A percentile compares a stretch with the other conserved stretches of the same genome.
phyloP scores from a whole-genome alignment of 2,329 filamentous ascomycete genomes.

The Chaetomium sp. region DNA sequence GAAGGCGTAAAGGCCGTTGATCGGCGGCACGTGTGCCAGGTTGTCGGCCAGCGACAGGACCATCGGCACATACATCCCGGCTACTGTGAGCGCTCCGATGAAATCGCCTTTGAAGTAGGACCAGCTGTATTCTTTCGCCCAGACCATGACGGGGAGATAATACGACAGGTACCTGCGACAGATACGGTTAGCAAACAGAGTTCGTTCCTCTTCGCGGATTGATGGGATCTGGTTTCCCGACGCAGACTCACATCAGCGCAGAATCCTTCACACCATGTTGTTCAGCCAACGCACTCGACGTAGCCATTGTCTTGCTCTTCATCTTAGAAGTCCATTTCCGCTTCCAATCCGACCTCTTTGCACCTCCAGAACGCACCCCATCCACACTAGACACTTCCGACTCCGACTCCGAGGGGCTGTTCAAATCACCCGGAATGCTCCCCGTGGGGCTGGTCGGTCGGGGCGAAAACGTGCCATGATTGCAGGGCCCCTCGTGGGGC shows the following conservation, averaged over 20 bases:
- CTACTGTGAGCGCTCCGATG: slow-evolving; percentile 84
- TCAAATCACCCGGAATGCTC: slow-evolving; percentile 22
- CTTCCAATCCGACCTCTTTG: slow-evolving; percentile 40
- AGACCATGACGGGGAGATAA: slow-evolving; percentile 85
- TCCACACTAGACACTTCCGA: slow-evolving; percentile 32
- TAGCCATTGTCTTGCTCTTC: slow-evolving; percentile 61
- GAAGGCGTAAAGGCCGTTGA: slow-evolving; percentile 91
- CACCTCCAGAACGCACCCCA: slow-evolving; percentile 31
- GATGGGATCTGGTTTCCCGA: no score
- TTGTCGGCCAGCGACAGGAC: slow-evolving; percentile 88
- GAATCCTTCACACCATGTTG: slow-evolving; percentile 68
- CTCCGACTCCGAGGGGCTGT: slow-evolving; percentile 23
- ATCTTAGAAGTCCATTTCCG: slow-evolving; percentile 46
- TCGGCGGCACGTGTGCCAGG: slow-evolving; percentile 83
- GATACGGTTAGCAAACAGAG: not conserved
- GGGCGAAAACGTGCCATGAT: slow-evolving; percentile 73
- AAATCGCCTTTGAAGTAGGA: slow-evolving; percentile 80
- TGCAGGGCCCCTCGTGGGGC: slow-evolving; percentile 47
- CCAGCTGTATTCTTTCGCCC: slow-evolving; percentile 81
- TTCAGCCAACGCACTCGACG: slow-evolving; percentile 64
- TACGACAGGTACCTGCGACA: slow-evolving; percentile 72
- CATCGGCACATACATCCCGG: slow-evolving; percentile 99
- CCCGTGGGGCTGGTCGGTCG: slow-evolving; percentile 47
- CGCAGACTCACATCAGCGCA: slow-evolving; percentile 58
- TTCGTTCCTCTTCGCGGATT: not conserved